A percentile compares a stretch with the other conserved stretches of the same genome.
Conservation (phyloP, 306 rosid species). For the Quercus gilva region DNA sequence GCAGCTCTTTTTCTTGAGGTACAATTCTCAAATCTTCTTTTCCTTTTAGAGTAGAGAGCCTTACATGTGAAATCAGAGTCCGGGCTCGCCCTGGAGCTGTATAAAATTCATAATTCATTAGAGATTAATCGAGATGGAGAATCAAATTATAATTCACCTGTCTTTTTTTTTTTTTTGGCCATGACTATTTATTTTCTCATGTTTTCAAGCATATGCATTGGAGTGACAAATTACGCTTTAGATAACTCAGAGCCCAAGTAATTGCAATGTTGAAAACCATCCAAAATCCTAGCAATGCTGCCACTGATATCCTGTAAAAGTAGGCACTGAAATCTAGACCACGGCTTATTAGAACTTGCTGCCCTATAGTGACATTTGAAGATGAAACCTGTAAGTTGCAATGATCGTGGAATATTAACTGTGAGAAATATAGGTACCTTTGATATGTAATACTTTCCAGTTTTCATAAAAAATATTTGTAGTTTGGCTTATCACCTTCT, state of each 20-base stretch:
- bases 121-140: background rate
- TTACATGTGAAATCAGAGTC: slow-evolving; percentile 34
- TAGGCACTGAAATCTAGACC: slow-evolving; percentile 38
- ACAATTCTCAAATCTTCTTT: slow-evolving; percentile 11
- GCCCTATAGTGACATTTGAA: slow-evolving; percentile 45
- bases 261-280: slow-evolving; percentile 44
- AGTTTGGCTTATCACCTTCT: slow-evolving; percentile 32
- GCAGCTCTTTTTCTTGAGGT: background rate
- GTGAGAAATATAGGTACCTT: background rate
- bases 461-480: background rate
- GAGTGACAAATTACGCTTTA: slow-evolving; percentile 29
- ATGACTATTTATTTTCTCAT: background rate
- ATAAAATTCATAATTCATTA: background rate
- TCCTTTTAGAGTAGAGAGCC: slow-evolving; percentile 33
- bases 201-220: slow-evolving; percentile 3
- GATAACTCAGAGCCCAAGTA: slow-evolving; percentile 39
- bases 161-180: background rate
- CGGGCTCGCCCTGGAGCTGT: slow-evolving; percentile 53
- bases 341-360: slow-evolving; percentile 34
- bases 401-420: background rate
- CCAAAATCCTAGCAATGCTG: slow-evolving; percentile 48
- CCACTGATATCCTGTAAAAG: slow-evolving; percentile 53
- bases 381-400: slow-evolving; percentile 28
- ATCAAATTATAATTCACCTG: background rate
- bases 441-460: background rate